phyloP scores from a whole-genome alignment of 2,329 filamentous ascomycete species.

The Aureobasidium sp. region DNA sequence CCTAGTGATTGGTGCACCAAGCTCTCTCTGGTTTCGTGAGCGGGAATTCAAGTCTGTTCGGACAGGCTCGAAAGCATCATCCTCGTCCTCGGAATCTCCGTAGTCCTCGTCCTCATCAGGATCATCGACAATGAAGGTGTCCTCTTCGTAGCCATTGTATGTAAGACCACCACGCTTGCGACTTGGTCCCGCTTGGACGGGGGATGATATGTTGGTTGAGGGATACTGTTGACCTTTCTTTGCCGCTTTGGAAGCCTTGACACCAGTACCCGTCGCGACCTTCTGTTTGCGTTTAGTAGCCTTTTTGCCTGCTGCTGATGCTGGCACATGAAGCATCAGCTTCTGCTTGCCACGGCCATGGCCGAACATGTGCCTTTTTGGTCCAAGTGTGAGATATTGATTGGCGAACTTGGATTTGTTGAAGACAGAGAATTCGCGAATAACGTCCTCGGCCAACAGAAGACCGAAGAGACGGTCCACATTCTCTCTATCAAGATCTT shows the following conservation, averaged over 20 bases:
- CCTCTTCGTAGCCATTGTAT: slow-evolving; percentile 30
- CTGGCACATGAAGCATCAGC: slow-evolving; percentile 47
- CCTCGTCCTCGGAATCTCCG: slow-evolving; percentile 27
- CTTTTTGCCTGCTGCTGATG: slow-evolving; percentile 36
- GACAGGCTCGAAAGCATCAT: slow-evolving; percentile 38
- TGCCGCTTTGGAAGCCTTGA: slow-evolving; percentile 25
- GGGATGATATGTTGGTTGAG: slow-evolving; percentile 63
- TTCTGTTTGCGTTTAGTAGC: slow-evolving; percentile 26
- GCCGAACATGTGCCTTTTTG: slow-evolving; percentile 41
- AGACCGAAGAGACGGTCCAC: slow-evolving; percentile 77
- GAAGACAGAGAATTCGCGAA: slow-evolving; percentile 63
- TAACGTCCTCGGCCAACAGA: slow-evolving; percentile 64
- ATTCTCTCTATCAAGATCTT: slow-evolving; percentile 64
- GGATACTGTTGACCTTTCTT: slow-evolving; percentile 43
- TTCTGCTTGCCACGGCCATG: slow-evolving; percentile 31
- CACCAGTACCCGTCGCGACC: slow-evolving; percentile 18
- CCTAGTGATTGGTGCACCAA: slow-evolving; percentile 53
- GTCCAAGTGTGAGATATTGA: slow-evolving; percentile 57
- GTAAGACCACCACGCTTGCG: slow-evolving; percentile 26
- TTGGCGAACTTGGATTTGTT: slow-evolving; percentile 59
- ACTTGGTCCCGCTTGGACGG: slow-evolving; percentile 44
- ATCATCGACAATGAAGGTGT: slow-evolving; percentile 32
- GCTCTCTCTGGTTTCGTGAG: slow-evolving; percentile 30
- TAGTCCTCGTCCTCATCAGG: slow-evolving; percentile 30
- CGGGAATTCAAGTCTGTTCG: slow-evolving; percentile 30